Percentiles rank a stretch among this genome's conserved stretches.
Conservation (phyloP, 148 eudicot genomes). For the Rhododendron ferrugineum region DNA sequence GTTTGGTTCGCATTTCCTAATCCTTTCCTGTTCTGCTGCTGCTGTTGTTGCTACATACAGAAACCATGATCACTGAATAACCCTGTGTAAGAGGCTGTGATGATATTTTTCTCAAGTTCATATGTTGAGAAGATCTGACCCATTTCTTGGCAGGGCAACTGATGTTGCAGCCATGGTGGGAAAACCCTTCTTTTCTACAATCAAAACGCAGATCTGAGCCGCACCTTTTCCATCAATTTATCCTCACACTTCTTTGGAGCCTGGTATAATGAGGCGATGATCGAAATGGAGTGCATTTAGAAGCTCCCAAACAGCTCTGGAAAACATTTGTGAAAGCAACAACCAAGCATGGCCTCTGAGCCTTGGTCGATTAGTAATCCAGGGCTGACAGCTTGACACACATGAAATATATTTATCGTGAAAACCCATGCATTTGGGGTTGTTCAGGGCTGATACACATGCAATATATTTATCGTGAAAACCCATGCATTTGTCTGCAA, state of each 20-base stretch:
- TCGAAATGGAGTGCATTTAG: not conserved
- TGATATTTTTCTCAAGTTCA: not conserved
- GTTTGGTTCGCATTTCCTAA: not conserved
- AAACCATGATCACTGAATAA: not conserved
- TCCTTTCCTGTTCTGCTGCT: not conserved
- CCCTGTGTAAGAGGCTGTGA: not conserved
- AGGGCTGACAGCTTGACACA: not conserved
- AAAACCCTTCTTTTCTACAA: not conserved
- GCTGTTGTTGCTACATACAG: not conserved
- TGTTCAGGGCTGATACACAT: not conserved
- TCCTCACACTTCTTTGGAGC: not conserved
- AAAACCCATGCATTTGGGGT: not conserved
- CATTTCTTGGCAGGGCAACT: not conserved
- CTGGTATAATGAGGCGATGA: not conserved
- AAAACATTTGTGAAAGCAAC: not conserved
- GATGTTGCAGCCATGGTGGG: not conserved
- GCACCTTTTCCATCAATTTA: not conserved
- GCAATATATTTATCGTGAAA: too few relatives aligned
- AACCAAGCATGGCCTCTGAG: not conserved
- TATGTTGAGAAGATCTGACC: not conserved
- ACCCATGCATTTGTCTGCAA: slow-evolving; percentile 26
- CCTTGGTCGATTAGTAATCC: not conserved
- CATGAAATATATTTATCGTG: not conserved
- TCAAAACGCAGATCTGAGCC: not conserved
- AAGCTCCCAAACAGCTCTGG: not conserved